Conservation (phyloP, 495 filamentous ascomycete species). For the Penicillium ucsense region DNA sequence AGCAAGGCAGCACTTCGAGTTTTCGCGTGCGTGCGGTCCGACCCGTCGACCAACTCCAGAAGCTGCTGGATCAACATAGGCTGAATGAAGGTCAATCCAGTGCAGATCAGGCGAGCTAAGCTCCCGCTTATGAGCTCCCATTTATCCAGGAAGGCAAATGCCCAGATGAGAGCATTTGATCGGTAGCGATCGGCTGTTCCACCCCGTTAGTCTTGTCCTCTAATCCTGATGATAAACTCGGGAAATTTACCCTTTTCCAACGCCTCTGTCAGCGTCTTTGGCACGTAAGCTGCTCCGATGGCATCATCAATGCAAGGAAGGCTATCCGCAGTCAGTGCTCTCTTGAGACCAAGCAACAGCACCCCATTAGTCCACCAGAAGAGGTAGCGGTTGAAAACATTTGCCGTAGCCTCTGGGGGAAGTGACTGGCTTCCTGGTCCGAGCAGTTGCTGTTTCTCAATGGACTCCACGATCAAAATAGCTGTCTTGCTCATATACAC, state of each 20-base stretch:
- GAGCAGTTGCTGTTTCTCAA: constrained; percentile 39
- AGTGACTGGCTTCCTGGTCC: constrained; percentile 4
- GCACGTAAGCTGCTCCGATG: constrained; percentile 23
- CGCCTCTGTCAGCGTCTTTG: constrained; percentile 21
- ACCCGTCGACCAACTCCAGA: constrained; percentile 29
- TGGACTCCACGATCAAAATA: constrained; percentile 39
- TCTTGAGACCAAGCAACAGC: constrained; percentile 35
- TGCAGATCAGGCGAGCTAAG: constrained; percentile 39
- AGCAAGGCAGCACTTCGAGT: constrained; percentile 45
- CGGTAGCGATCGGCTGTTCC: constrained; percentile 11
- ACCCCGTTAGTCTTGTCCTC: too few relatives aligned
- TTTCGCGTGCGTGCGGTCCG: constrained; percentile 14
- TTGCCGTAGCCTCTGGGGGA: constrained; percentile 40
- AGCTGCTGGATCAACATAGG: constrained; percentile 49
- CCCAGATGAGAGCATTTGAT: constrained; percentile 28
- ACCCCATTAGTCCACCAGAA: constrained; percentile 49
- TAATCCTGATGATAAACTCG: too few relatives aligned
- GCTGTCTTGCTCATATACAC: constrained; percentile 27
- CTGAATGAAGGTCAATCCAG: constrained; percentile 48
- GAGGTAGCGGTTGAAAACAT: constrained; percentile 36
- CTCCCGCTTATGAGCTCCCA: constrained; percentile 31
- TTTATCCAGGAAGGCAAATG: constrained; percentile 24
- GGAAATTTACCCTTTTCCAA: constrained; percentile 22
- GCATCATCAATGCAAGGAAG: constrained; percentile 31
- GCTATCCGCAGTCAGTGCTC: constrained; percentile 28